Base-by-base conservation (phyloP, 768 basidiomycete genomes). In the Clitopilus passeckerianus region DNA sequence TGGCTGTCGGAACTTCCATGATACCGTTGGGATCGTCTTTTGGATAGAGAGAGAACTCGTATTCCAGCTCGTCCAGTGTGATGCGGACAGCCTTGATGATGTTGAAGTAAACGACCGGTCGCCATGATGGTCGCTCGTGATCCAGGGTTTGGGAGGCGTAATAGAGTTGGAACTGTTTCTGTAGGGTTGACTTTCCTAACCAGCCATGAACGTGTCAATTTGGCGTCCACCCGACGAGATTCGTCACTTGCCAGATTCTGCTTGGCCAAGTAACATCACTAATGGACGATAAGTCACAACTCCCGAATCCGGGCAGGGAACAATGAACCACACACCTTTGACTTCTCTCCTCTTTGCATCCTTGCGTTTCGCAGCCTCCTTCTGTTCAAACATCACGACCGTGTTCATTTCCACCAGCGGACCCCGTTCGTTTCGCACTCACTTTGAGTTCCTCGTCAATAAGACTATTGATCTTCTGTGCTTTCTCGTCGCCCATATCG, bases 131-230 rank as follows among this genome's bases (percentile, higher is more conserved):
- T 22, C 88, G 85, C 73, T 89, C 87, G 55, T 78, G 74, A 46
- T 92, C 88, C 34, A 93, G 81, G 0, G 86, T 75, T 59, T 82
- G 78, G 2, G 88, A 85, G 7, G 90, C 86, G 66, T 91, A 91
- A 72, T 86, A 87, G 0, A 92, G 78, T 67, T 93, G 90, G 66
- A 93, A 90, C 70, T 93, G 90, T 67, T 92, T 92, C 67, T 88
- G 89, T 12, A 93, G 78, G 1, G 91, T 93, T 1, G 90, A 91
- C 72, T 93, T 93, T 35, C 90, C 90, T 73, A 55, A 34, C 12
- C 41, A 35, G 20, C 20, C 22, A n/a, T 15, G 15, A 27, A 34
- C 20, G 30, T 50, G 37, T 34, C 20, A 55, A 22, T 22, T 34
- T 12, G 23, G 27, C 34, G 52, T 50, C 15, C 23, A 50, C 5